Percentiles rank a stretch among this genome's conserved stretches.
phyloP scores from a whole-genome alignment of 768 basidiomycete species.

The Cyclocybe aegerita region DNA sequence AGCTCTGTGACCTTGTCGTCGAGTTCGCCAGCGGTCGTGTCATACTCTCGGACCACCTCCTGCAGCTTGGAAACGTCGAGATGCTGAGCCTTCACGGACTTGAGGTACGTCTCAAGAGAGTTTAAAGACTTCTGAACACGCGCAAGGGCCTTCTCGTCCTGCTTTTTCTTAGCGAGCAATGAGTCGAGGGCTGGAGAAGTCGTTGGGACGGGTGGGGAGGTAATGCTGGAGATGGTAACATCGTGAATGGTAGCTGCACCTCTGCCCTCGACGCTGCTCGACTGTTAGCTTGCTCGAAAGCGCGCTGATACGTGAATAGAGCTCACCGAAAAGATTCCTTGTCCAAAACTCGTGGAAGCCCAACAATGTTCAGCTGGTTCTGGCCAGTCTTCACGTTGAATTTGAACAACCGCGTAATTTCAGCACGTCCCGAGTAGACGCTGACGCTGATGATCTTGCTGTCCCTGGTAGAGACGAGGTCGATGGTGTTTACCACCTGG shows the following conservation, averaged over 20 bases:
- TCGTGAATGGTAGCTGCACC: slow-evolving; percentile 48
- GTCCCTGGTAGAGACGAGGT: slow-evolving; percentile 27
- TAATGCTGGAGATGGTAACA: slow-evolving; percentile 30
- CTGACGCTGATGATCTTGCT: slow-evolving; percentile 39
- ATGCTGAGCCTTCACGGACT: slow-evolving; percentile 31
- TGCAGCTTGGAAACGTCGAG: slow-evolving; percentile 26
- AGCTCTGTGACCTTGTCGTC: slow-evolving; percentile 30
- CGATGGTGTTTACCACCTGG: slow-evolving; percentile 21
- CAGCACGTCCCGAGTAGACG: slow-evolving; percentile 41
- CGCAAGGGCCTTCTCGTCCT: slow-evolving; percentile 25
- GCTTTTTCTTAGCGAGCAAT: slow-evolving; percentile 24
- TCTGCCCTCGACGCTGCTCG: slow-evolving; percentile 41
- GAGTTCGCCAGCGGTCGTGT: slow-evolving; percentile 29
- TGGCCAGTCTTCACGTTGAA: slow-evolving; percentile 36
- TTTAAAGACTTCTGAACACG: slow-evolving; percentile 26
- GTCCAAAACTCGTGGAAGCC: slow-evolving; percentile 36
- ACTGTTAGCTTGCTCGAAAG: not conserved
- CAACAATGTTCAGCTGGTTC: slow-evolving; percentile 38
- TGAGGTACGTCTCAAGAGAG: slow-evolving; percentile 34
- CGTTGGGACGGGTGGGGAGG: slow-evolving; percentile 13
- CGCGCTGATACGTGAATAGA: not conserved
- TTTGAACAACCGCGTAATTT: slow-evolving; percentile 39
- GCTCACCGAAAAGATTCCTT: slow-evolving; percentile 39
- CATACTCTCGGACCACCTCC: slow-evolving; percentile 30
- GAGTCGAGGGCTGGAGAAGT: slow-evolving; percentile 25